Evolutionary conservation across 2,329 filamentous ascomycete genomes (phyloP).

Genomic region (Calonectria pseudoreteaudii): DNA sequence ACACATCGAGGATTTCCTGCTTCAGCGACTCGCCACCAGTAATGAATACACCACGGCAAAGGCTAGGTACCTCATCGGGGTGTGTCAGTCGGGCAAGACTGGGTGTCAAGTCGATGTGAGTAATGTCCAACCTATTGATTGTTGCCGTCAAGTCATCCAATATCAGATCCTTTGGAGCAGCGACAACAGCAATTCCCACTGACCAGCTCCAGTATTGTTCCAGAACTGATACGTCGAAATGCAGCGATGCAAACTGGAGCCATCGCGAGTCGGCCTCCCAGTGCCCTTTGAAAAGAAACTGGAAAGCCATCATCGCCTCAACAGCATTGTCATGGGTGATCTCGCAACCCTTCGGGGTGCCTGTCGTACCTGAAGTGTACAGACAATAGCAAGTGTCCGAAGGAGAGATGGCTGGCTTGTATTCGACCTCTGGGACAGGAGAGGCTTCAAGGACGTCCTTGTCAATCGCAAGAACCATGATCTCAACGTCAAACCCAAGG

Average conservation of each 20-base stretch:
- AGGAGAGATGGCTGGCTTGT: slow-evolving; percentile 40
- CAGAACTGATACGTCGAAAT: slow-evolving; percentile 93
- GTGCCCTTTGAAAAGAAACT: slow-evolving; percentile 78
- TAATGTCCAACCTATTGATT: slow-evolving; percentile 80
- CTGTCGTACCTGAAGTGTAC: slow-evolving; percentile 90
- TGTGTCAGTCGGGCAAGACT: slow-evolving; percentile 84
- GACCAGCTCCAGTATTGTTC: slow-evolving; percentile 98
- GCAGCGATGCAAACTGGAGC: slow-evolving; percentile 93
- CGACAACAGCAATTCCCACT: slow-evolving; percentile 85
- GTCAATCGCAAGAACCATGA: slow-evolving; percentile 49
- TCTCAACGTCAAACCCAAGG: slow-evolving; percentile 48
- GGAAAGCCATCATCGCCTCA: slow-evolving; percentile 90
- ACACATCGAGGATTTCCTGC: slow-evolving; percentile 87
- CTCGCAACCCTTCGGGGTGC: slow-evolving; percentile 87
- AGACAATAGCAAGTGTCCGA: slow-evolving; percentile 82
- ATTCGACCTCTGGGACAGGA: slow-evolving; percentile 25
- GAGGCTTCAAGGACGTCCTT: slow-evolving; percentile 44
- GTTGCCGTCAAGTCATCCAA: slow-evolving; percentile 83
- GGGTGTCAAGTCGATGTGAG: slow-evolving; percentile 92
- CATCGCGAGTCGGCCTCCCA: slow-evolving; percentile 82
- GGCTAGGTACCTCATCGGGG: slow-evolving; percentile 82
- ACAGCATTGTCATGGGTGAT: slow-evolving; percentile 90
- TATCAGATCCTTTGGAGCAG: slow-evolving; percentile 85
- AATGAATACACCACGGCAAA: slow-evolving; percentile 89
- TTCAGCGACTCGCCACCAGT: slow-evolving; percentile 91